phyloP scores from a whole-genome alignment of 2,329 filamentous ascomycete genomes.

The Mycosphaerella arachidis region DNA sequence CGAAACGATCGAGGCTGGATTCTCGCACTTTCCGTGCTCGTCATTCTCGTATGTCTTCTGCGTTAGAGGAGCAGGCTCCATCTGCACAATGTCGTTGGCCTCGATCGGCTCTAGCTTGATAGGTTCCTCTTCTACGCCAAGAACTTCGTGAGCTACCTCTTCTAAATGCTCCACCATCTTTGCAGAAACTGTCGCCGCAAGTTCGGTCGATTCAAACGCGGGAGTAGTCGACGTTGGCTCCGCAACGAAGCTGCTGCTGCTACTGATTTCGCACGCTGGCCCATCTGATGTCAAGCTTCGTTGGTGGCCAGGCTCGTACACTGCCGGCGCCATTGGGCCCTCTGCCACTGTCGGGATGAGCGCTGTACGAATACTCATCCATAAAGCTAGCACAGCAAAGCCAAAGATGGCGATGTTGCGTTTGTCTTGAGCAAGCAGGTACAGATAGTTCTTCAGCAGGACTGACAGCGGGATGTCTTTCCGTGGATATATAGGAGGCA shows the following conservation, averaged over 20 bases:
- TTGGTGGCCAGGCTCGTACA: not conserved
- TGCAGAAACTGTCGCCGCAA: not conserved
- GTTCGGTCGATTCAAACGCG: not conserved
- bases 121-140: not conserved
- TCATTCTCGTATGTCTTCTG: not conserved
- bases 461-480: slow-evolving; percentile 49
- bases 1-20: not conserved
- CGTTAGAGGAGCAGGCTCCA: not conserved
- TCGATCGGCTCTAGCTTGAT: not conserved
- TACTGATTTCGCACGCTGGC: not conserved
- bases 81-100: too few relatives aligned
- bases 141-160: not conserved
- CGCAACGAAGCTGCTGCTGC: not conserved
- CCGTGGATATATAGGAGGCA: slow-evolving; percentile 30
- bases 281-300: not conserved
- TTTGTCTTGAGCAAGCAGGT: slow-evolving; percentile 49
- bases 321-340: not conserved
- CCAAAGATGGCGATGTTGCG: slow-evolving; percentile 50
- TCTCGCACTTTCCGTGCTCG: not conserved
- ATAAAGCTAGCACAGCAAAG: slow-evolving; percentile 31
- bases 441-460: slow-evolving; percentile 51
- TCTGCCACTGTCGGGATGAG: slow-evolving; percentile 2
- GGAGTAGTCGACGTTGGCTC: not conserved
- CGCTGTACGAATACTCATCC: slow-evolving; percentile 14
- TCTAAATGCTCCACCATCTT: not conserved